These are phyloP conservation scores for Escallonia herrerae DNA, from an alignment of 129 eudicot species.

Conservation along the genomic window DNA sequence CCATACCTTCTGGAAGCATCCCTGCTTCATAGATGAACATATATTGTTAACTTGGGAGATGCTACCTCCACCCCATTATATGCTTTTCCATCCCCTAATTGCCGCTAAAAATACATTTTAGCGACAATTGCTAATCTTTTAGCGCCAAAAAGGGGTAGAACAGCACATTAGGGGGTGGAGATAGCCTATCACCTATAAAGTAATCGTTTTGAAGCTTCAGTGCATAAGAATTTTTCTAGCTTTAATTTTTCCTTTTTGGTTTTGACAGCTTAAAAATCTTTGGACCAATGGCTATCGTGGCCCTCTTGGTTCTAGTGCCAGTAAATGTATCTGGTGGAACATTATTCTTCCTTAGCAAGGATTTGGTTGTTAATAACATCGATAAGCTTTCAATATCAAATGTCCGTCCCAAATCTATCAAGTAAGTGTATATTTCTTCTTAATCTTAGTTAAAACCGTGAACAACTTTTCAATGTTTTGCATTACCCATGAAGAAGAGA, in stretches of 20 bases:
- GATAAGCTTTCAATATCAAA: slow-evolving; percentile 99
- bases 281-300: slow-evolving; percentile 59
- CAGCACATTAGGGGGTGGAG: no score
- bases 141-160: no score
- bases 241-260: neutral
- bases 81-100: no score
- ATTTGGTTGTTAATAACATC: slow-evolving; percentile 72
- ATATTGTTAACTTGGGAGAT: neutral
- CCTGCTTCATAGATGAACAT: no score
- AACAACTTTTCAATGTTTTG: neutral
- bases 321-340: slow-evolving; percentile 83
- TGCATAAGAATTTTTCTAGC: neutral
- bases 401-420: slow-evolving; percentile 68
- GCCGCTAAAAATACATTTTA: no score
- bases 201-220: neutral
- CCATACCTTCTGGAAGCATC: no score
- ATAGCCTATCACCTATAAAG: no score
- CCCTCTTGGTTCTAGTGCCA: slow-evolving; percentile 75
- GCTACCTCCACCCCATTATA: neutral
- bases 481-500: neutral
- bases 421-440: slow-evolving; percentile 40
- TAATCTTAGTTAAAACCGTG: neutral
- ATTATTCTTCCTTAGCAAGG: slow-evolving; percentile 64
- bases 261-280: slow-evolving; percentile 75
- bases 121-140: no score